Conservation (phyloP, 768 basidiomycete genomes). For the Paxillus ammoniavirescens region DNA sequence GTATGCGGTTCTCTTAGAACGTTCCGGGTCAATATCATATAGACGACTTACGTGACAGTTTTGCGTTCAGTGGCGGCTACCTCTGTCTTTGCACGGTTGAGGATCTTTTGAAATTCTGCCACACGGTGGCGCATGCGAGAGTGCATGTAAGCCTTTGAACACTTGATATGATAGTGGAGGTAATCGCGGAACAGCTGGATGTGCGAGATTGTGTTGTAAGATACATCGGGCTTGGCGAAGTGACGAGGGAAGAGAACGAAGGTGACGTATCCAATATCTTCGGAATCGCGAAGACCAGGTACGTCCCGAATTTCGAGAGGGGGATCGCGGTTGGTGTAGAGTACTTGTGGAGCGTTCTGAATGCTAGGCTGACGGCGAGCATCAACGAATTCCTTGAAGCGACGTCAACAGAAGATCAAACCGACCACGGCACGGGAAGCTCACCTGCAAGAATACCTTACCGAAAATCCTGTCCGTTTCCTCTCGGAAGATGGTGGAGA, state of each 20-base stretch:
- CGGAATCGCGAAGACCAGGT: constrained; percentile 73
- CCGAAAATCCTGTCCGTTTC: constrained; percentile 98
- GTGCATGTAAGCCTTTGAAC: constrained; percentile 99
- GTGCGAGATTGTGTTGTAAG: constrained; percentile 83
- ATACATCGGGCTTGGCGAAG: constrained; percentile 69
- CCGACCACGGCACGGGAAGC: constrained; percentile 5
- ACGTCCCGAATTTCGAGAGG: constrained; percentile 95
- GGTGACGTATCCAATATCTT: constrained; percentile 95
- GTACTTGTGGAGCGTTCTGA: constrained; percentile 95
- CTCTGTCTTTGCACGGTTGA: constrained; percentile 96
- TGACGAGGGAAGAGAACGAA: constrained; percentile 98
- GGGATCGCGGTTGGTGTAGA: constrained; percentile 92
- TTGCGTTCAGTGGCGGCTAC: constrained; percentile 78
- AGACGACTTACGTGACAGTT: constrained; percentile 71
- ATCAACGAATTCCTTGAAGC: constrained; percentile 91
- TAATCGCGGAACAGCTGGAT: constrained; percentile 98
- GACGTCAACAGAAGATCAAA: constrained; percentile 4
- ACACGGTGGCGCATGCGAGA: constrained; percentile 94
- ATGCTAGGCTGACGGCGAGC: constrained; percentile 91
- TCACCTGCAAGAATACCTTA: constrained; percentile 95
- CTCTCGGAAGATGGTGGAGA: constrained; percentile 94
- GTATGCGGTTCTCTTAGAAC: constrained; percentile 8
- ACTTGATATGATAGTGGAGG: constrained; percentile 99
- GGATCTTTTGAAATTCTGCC: constrained; percentile 91
- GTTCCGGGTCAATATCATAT: background rate